phyloP scores from a whole-genome alignment of 2,329 filamentous ascomycete genomes.

The Aurifilum marmelostoma region DNA sequence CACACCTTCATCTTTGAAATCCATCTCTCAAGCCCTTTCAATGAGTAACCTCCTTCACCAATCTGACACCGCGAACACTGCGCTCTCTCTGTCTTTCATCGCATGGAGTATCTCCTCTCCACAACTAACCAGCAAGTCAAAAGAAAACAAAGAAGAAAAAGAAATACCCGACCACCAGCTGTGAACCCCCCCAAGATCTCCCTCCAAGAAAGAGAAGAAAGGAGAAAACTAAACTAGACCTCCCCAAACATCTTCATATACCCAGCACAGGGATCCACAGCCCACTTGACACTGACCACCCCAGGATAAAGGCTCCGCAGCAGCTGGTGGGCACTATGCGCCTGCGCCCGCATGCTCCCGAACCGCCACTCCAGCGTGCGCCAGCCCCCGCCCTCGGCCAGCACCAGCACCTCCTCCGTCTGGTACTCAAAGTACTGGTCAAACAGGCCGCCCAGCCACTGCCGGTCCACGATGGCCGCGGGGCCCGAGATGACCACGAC shows the following conservation, averaged over 20 bases:
- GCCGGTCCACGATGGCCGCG: neutral
- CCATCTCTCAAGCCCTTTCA: neutral
- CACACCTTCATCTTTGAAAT: neutral
- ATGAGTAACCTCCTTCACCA: neutral
- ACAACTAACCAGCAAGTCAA: too few relatives aligned
- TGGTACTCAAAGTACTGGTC: slow-evolving; percentile 9
- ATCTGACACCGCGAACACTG: neutral
- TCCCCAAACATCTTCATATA: neutral
- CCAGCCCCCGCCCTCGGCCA: neutral
- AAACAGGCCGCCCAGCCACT: neutral
- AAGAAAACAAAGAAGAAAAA: too few relatives aligned
- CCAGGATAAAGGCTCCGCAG: neutral
- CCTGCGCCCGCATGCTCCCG: slow-evolving; percentile 20
- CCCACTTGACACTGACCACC: neutral
- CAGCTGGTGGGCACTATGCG: neutral
- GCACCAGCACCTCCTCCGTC: neutral
- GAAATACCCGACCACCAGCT: too few relatives aligned
- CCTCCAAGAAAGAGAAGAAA: neutral
- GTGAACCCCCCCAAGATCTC: too few relatives aligned
- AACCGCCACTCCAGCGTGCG: slow-evolving; percentile 24
- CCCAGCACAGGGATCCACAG: slow-evolving; percentile 18
- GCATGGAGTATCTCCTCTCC: too few relatives aligned
- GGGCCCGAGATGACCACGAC: slow-evolving; percentile 14
- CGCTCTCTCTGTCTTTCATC: too few relatives aligned
- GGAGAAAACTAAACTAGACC: neutral